phyloP scores from a whole-genome alignment of 495 filamentous ascomycete species.

The Umbilicaria muhlenbergii region DNA sequence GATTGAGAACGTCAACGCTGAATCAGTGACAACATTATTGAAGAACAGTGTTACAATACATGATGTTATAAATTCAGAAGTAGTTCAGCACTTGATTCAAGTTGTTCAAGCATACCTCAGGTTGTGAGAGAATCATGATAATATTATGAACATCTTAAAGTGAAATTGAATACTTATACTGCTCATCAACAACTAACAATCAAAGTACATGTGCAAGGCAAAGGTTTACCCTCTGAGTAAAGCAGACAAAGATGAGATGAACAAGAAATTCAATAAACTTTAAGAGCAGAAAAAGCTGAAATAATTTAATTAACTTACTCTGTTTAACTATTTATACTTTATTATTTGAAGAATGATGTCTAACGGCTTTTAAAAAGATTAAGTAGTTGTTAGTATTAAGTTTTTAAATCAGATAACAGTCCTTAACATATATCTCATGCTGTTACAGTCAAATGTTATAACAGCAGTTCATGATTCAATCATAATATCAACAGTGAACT shows the following conservation, averaged over 20 bases:
- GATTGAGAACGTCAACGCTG: too few species aligned
- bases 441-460: slow-evolving; percentile 3
- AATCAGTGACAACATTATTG: too few species aligned
- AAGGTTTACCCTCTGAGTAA: slow-evolving; percentile 2
- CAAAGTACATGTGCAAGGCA: background rate
- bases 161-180: background rate
- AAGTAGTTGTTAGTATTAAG: slow-evolving; percentile 1
- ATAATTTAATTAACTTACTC: background rate
- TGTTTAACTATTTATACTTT: slow-evolving; percentile 1
- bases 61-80: too few species aligned
- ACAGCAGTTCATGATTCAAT: background rate
- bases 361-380: background rate
- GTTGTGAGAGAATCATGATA: too few species aligned
- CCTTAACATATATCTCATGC: slow-evolving; percentile 3
- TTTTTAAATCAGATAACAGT: background rate
- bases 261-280: slow-evolving; percentile 2
- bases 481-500: background rate
- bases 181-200: background rate
- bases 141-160: too few species aligned
- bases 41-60: too few species aligned
- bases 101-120: too few species aligned
- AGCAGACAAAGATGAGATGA: background rate
- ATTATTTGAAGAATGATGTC: background rate
- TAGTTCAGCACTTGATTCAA: too few species aligned
- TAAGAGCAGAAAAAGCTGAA: background rate